Base-by-base conservation (phyloP, 495 filamentous ascomycete species). In the Podospora didyma region DNA sequence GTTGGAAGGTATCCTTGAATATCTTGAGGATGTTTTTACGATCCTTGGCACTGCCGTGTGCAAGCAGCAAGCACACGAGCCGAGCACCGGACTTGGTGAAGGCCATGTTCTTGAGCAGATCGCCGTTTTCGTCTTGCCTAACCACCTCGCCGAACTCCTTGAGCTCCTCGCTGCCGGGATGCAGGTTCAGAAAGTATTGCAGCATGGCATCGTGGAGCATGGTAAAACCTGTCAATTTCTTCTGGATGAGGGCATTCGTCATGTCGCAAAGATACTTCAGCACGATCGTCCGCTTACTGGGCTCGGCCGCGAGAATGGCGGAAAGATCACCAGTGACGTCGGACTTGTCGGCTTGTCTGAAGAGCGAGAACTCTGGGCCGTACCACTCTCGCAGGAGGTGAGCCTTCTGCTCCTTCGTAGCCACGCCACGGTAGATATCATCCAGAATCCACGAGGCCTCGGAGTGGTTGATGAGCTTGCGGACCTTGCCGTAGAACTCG, bases 171-270 rank as follows among this genome's bases (percentile, higher is more conserved):
- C 83, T 88, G 19, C 86, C 90, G 12, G 83, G 77, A 49, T 86
- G 87, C 46, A 85, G 82, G 66, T 88, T 92, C 46, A 90, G 78
- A 73, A 91, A 94, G 69, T 97, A 97, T 67, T 99, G 92, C 47
- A 97, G 82, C 93, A 97, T 96, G 20, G 94, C 95, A 60, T 95
- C 93, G 70, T 99, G 95, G 5, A 97, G 80, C 78, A 97, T 92
- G 1, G 91, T 96, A 72, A 97, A 99, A 7, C 88, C 91, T 14
- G 91, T 93, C 62, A 89, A 83, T 74, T 95, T 92, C 81, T 99
- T 99, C 75, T 97, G 91, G 51, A 97, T 79, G 21, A 97, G 82
- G 54, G 86, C 82, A 69, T 96, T 96, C 74, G 92, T 89, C 62
- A 96, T 78, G 58, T 92, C 88, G 58, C 85, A 81, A 35, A 97